Base-by-base conservation (phyloP, 2,329 filamentous ascomycete genomes). In the Claviceps cyperi region DNA sequence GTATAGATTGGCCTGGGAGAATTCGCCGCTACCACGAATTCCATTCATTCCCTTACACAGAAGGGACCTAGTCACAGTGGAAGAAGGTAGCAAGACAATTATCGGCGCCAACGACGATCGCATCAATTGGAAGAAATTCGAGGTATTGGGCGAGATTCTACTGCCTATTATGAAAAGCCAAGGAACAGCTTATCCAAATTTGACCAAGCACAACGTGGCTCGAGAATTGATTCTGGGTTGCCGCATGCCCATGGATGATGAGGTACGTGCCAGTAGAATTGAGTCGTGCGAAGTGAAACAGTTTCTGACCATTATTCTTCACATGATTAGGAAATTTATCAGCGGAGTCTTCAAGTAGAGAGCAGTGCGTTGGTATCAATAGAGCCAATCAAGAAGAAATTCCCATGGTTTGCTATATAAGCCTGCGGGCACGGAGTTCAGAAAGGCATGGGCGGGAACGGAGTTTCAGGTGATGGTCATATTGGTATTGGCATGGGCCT, bases 91-190 rank as follows among this genome's bases (percentile, higher is more conserved):
- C 65, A 80, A 80, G 60, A 97, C 92, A 0, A 91, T 95, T 63
- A 72, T 97, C 1, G 87, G 85, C 7, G 74, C 78, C 2, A 75
- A 80, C 53, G 79, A 74, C 55, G 79, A 87, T 54, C 75, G 86
- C 48, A 86, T 98, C 63, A 97, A 97, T 64, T 98, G 92, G 92
- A 89, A 84, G 67, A 98, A 98, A 64, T 98, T 97, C 60, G 91
- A 97, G 66, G 84, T 98, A 35, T 81, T 97, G 67, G 90, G 90
- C 6, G 91, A 97, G 58, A 86, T 96, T 5, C 77, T 97, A 49
- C 73, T 96, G 52, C 84, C 87, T 2, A 82, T 98, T 50, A 94
- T 96, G 77, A 84, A 83, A 67, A 95, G 91, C 60, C 90, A 97
- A 66, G 85, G 86, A 49, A 81, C 81, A 46, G 82, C 88, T 5